Evolutionary conservation across 1,284 basidiomycete species (phyloP), one percentile per base, ranked within the genome.

Genomic region (Apiotrichum veenhuisii): DNA sequence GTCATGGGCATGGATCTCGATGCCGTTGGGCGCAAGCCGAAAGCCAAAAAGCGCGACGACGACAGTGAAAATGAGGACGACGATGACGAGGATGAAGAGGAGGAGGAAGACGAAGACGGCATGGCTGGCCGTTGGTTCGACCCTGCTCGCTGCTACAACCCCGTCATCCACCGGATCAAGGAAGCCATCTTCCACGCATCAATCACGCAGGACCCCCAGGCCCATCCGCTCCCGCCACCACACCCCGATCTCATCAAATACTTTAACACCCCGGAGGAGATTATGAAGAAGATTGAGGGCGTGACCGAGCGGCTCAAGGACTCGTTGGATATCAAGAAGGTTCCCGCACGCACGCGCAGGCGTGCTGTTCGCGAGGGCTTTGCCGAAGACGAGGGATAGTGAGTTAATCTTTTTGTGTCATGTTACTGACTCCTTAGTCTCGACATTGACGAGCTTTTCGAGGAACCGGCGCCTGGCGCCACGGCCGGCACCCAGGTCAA

Each of bases 171-270:
- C 70, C 86, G 92, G 38, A 83, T 87, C 54, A 95, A 95, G 70
- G 91, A 96, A 77, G 93, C 93, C 3, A 85, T 94, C 63, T 89
- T 93, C 72, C 91, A 94, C 68, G 85, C 85, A 51, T 89, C 90
- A 0, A 80, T 90, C 14, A 85, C 88, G 9, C 77, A 83, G 1
- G 88, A 94, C 67, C 79, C 93, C 11, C 77, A 81, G n/a, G 80
- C 78, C 2, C 80, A 89, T 54, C 89, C 90, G 0, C 79, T 96
- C 1, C 87, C 88, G 0, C 87, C 87, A 0, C 90, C 91, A 0
- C 91, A 95, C 72, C 87, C 86, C 0, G 88, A 89, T 57, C 80
- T 96, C 8, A 77, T 83, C 30, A 91, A 89, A 67, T 97, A 89
- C 75, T 85, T 96, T 67, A 78, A 89, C 20, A 84, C 90, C 1